phyloP scores from a whole-genome alignment of 139 green algal species.

The Chlorokybus atmophyticus region DNA sequence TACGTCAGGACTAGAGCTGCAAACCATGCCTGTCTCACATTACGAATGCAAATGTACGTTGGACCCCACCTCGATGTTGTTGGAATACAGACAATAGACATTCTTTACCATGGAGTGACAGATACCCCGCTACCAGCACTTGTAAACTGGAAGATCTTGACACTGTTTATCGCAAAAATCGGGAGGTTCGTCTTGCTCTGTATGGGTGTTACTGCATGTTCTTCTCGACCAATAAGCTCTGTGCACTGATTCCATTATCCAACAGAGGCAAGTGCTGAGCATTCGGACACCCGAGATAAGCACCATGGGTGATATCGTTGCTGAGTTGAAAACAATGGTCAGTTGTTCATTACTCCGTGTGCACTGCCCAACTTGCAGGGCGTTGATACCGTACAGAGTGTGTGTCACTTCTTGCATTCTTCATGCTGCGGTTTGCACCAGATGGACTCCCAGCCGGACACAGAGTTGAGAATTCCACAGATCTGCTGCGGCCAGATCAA shows the following conservation, averaged over 20 bases:
- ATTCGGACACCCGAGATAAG: conserved; percentile 54
- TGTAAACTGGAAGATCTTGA: conserved; percentile 52
- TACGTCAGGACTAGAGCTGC: too few relatives aligned
- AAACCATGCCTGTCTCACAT: too few relatives aligned
- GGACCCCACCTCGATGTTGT: too few relatives aligned
- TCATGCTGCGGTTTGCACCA: background rate
- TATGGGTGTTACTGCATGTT: background rate
- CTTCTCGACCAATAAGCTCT: too few relatives aligned
- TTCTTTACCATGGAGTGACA: conserved; percentile 86
- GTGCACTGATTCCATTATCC: background rate
- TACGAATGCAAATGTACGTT: too few relatives aligned
- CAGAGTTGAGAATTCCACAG: conserved; percentile 68
- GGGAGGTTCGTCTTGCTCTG: conserved; percentile 36
- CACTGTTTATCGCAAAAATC: conserved; percentile 46
- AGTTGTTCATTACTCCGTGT: background rate
- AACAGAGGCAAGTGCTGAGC: conserved; percentile 32
- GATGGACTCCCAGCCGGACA: conserved; percentile 22
- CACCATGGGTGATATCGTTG: conserved; percentile 53
- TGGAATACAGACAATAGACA: conserved; percentile 34
- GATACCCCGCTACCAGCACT: conserved; percentile 82
- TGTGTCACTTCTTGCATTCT: background rate
- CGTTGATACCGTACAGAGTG: background rate
- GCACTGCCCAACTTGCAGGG: conserved; percentile 6
- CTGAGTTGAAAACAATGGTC: conserved; percentile 40
- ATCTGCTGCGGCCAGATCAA: conserved; percentile 59